Percentiles rank a stretch among this genome's conserved stretches.
Conservation (phyloP, 2,329 filamentous ascomycete genomes). For the Penicillium expansum region DNA sequence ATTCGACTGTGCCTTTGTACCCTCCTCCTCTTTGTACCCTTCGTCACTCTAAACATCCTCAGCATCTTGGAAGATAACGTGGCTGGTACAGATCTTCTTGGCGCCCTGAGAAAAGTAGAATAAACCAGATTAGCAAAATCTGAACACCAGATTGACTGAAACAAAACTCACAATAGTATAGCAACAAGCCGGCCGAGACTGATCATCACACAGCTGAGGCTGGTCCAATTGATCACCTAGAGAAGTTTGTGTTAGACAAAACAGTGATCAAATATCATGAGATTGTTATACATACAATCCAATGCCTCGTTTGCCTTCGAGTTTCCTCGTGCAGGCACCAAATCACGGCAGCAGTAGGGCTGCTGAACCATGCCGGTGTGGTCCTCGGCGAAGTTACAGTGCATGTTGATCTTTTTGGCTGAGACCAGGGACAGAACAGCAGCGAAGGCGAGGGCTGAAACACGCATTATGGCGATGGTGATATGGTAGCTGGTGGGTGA, state of each 20-base stretch:
- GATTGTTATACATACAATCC: slow-evolving; percentile 22
- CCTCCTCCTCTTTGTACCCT: neutral
- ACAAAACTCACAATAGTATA: slow-evolving; percentile 31
- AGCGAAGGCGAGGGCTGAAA: slow-evolving; percentile 15
- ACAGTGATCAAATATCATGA: neutral
- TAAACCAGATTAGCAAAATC: neutral
- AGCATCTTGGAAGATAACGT: slow-evolving; percentile 23
- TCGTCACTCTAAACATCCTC: slow-evolving; percentile 14
- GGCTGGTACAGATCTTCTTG: slow-evolving; percentile 30
- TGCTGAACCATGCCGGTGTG: slow-evolving; percentile 27
- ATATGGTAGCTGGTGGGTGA: neutral
- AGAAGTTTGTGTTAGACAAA: slow-evolving; percentile 10
- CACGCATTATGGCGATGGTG: slow-evolving; percentile 17
- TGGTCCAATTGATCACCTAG: slow-evolving; percentile 15
- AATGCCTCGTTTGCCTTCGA: slow-evolving; percentile 21
- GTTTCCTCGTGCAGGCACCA: slow-evolving; percentile 19
- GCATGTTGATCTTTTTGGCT: slow-evolving; percentile 25
- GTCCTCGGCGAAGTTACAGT: slow-evolving; percentile 29
- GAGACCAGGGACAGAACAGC: slow-evolving; percentile 19
- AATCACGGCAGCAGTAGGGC: slow-evolving; percentile 31
- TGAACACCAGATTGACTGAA: neutral
- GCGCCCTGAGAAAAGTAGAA: slow-evolving; percentile 16
- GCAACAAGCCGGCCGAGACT: slow-evolving; percentile 31
- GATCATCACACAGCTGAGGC: slow-evolving; percentile 27
- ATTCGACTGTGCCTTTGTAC: neutral